Evolutionary conservation across 306 rosid species (phyloP).

Genomic region (Dalbergia cochinchinensis): DNA sequence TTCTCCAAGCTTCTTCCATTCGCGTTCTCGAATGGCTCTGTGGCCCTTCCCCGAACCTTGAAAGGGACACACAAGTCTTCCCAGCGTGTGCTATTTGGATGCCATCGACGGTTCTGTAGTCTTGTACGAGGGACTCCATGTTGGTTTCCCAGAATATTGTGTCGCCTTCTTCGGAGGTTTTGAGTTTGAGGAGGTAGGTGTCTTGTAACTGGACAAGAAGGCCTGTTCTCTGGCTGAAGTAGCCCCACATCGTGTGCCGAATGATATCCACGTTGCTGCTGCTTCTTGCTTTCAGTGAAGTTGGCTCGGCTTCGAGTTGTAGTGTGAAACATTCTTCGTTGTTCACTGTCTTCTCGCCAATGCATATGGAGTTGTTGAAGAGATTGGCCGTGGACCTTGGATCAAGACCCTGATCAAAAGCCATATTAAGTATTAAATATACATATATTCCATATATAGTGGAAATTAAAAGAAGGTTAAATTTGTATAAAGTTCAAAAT

Average conservation of each 20-base stretch:
- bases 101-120: constrained; percentile 77
- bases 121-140: constrained; percentile 71
- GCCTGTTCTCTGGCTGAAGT: constrained; percentile 91
- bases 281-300: constrained; percentile 71
- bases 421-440: neutral
- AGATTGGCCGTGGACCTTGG: constrained; percentile 82
- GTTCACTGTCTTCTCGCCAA: constrained; percentile 79
- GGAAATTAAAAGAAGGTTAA: too few relatives aligned
- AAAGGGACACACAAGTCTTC: constrained; percentile 66
- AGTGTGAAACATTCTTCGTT: constrained; percentile 81
- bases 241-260: constrained; percentile 83
- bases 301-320: constrained; percentile 74
- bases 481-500: neutral
- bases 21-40: constrained; percentile 70
- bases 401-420: constrained; percentile 78
- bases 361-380: constrained; percentile 75
- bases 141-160: constrained; percentile 86
- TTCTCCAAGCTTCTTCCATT: constrained; percentile 84
- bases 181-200: constrained; percentile 74
- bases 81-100: constrained; percentile 83
- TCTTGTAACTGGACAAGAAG: constrained; percentile 79
- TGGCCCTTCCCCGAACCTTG: constrained; percentile 71
- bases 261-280: constrained; percentile 73
- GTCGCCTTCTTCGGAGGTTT: constrained; percentile 50
- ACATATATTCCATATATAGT: neutral